These are phyloP conservation scores for Zelonia costaricensis DNA, from an alignment of 208 protist species.

Conservation along the genomic window DNA sequence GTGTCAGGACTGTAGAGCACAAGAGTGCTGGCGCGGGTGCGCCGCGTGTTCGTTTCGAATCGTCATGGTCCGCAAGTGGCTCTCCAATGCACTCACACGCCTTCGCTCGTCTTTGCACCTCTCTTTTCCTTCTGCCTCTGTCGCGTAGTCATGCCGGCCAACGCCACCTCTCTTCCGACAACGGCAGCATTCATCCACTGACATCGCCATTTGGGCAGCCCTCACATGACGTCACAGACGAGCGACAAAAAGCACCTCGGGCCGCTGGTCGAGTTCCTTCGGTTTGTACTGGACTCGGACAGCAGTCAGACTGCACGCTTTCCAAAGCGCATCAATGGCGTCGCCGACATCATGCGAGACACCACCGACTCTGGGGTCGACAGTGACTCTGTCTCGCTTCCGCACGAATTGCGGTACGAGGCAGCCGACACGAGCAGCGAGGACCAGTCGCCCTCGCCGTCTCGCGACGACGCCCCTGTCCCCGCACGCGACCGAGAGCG, in stretches of 20 bases:
- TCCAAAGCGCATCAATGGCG: slow-evolving; percentile 29
- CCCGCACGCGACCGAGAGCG: not conserved
- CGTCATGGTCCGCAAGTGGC: no score
- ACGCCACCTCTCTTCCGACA: no score
- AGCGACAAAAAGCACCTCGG: slow-evolving; percentile 31
- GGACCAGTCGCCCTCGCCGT: not conserved
- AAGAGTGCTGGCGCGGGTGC: no score
- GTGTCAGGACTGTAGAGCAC: no score
- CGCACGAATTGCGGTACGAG: not conserved
- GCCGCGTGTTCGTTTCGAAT: no score
- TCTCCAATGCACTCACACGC: no score
- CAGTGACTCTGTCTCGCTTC: not conserved
- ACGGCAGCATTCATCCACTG: no score
- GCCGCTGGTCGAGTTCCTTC: slow-evolving; percentile 53
- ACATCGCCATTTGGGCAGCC: no score
- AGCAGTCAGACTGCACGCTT: slow-evolving; percentile 3
- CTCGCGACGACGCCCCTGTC: not conserved
- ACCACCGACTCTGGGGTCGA: not conserved
- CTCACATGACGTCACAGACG: no score
- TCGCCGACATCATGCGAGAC: not conserved
- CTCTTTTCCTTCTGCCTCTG: no score
- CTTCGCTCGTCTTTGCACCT: no score
- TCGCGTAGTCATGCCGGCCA: no score
- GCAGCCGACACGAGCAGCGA: not conserved
- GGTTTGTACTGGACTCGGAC: slow-evolving; percentile 18